These are phyloP conservation scores for Malassezia dermatis DNA, from an alignment of 1,284 basidiomycete genomes.

Conservation along the genomic window DNA sequence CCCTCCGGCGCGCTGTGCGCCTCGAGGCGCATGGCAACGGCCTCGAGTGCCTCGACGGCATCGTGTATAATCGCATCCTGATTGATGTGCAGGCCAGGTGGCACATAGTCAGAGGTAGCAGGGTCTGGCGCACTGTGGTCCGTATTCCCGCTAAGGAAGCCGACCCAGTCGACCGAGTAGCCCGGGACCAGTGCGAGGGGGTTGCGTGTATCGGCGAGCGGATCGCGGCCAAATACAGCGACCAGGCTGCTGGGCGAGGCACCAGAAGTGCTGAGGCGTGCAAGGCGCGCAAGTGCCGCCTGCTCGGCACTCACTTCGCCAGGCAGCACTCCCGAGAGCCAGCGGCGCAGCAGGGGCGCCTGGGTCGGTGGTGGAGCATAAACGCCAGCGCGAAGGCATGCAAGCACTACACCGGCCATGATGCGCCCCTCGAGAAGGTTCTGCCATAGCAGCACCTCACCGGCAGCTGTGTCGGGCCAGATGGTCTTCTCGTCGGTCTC, in stretches of 20 bases:
- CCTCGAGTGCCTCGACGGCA: slow-evolving; percentile 5
- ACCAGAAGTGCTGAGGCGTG: neutral
- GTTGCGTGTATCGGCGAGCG: slow-evolving; percentile 1
- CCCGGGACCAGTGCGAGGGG: slow-evolving; percentile 12
- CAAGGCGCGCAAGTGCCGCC: neutral
- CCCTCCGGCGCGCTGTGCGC: neutral
- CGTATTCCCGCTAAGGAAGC: slow-evolving; percentile 10
- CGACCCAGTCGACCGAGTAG: slow-evolving; percentile 11
- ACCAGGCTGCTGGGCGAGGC: slow-evolving; percentile 1
- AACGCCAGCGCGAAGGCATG: neutral
- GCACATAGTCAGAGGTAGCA: neutral
- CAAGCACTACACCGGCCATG: slow-evolving; percentile 6
- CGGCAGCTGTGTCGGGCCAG: slow-evolving; percentile 2
- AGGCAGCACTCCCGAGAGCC: neutral
- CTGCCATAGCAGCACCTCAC: slow-evolving; percentile 8
- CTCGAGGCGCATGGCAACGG: slow-evolving; percentile 10
- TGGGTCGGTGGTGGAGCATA: neutral
- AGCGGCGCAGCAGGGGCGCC: slow-evolving; percentile 5
- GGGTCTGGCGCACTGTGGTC: neutral
- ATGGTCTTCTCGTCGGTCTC: slow-evolving; percentile 21
- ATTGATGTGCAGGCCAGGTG: neutral
- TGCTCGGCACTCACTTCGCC: slow-evolving; percentile 7
- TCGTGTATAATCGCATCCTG: slow-evolving; percentile 1
- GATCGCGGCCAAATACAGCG: slow-evolving; percentile 1
- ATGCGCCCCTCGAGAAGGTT: slow-evolving; percentile 10